Conservation (phyloP, 371 early-diverging fungal genomes). For the Syncephalastrum monosporum region DNA sequence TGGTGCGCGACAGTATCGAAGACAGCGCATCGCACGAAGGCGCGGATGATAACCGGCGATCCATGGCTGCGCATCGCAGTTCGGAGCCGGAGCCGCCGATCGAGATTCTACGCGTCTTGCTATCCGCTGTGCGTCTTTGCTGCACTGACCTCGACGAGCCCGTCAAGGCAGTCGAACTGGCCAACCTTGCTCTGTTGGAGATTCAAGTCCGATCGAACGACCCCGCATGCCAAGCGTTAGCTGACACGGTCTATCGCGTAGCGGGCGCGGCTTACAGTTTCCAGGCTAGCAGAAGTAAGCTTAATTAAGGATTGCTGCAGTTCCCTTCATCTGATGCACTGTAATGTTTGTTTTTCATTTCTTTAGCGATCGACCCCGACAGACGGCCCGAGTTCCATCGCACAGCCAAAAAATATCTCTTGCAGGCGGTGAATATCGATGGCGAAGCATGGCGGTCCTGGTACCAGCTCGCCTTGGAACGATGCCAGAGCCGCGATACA, state of each 20-base stretch:
- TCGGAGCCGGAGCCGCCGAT: constrained; percentile 27
- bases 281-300: constrained; percentile 60
- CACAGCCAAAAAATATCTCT: constrained; percentile 63
- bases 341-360: constrained; percentile 5
- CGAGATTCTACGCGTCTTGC: constrained; percentile 42
- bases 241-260: constrained; percentile 47
- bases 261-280: constrained; percentile 67
- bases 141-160: constrained; percentile 46
- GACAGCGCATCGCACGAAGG: not conserved
- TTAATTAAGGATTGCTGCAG: too few species aligned
- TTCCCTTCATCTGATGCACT: not conserved
- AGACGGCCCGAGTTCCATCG: constrained; percentile 67
- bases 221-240: constrained; percentile 6
- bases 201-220: constrained; percentile 12
- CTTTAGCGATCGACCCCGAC: constrained; percentile 59
- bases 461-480: constrained; percentile 81
- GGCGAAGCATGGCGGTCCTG: constrained; percentile 56
- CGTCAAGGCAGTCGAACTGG: constrained; percentile 48
- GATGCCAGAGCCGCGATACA: constrained; percentile 80
- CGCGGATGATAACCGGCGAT: constrained; percentile 3
- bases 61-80: constrained; percentile 27
- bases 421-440: constrained; percentile 50
- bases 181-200: constrained; percentile 42
- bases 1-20: constrained; percentile 8
- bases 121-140: constrained; percentile 49